A percentile compares a stretch with the other conserved stretches of the same genome.
These are phyloP conservation scores for Cladophialophora yegresii DNA, from an alignment of 2,329 filamentous ascomycete species.

Conservation along the genomic window DNA sequence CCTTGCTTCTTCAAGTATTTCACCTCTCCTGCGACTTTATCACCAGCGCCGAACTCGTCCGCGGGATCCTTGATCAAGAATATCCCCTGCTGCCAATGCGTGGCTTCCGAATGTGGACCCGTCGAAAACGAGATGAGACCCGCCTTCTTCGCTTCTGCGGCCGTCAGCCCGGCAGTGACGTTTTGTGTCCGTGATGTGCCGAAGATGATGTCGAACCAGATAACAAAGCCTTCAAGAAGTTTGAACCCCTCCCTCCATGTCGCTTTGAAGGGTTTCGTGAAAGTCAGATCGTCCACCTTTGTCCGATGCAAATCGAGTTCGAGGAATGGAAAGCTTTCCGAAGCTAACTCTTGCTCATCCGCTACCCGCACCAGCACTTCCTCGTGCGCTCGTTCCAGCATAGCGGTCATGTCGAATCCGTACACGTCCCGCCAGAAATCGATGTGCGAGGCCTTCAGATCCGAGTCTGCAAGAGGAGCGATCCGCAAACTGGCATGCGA, in stretches of 20 bases:
- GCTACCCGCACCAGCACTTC: conserved; percentile 78
- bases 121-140: conserved; percentile 81
- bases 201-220: conserved; percentile 97
- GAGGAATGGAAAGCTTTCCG: conserved; percentile 66
- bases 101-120: conserved; percentile 71
- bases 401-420: conserved; percentile 89
- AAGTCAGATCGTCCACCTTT: conserved; percentile 71
- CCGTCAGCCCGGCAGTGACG: conserved; percentile 57
- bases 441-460: conserved; percentile 75
- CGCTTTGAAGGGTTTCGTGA: conserved; percentile 68
- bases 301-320: conserved; percentile 75
- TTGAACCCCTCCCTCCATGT: conserved; percentile 39
- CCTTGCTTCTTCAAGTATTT: conserved; percentile 69
- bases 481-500: conserved; percentile 81
- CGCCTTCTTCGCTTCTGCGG: conserved; percentile 65
- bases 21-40: conserved; percentile 66
- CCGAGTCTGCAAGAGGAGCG: conserved; percentile 75
- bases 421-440: conserved; percentile 91
- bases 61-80: conserved; percentile 61
- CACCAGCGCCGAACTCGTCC: conserved; percentile 53
- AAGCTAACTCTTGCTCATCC: conserved; percentile 59
- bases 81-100: conserved; percentile 88
- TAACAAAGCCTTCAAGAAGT: conserved; percentile 76
- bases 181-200: conserved; percentile 59
- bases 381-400: conserved; percentile 73